phyloP scores from a whole-genome alignment of 768 basidiomycete species.

The Leucocoprinus leucothites region DNA sequence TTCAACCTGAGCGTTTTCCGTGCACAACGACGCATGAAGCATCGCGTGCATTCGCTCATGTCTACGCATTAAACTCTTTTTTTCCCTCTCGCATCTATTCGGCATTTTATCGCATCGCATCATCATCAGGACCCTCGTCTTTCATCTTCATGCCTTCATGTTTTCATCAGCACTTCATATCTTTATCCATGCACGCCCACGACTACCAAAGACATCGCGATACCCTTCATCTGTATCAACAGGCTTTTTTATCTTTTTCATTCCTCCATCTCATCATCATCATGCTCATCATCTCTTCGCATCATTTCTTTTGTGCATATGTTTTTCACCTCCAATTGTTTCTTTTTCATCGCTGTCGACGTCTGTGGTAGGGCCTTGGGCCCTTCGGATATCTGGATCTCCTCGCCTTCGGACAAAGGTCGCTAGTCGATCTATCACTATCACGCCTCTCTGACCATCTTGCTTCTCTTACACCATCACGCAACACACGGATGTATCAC shows the following conservation, averaged over 20 bases:
- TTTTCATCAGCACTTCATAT: slow-evolving; percentile 10
- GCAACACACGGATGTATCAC: neutral
- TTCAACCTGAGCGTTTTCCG: slow-evolving; percentile 13
- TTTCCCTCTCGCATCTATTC: neutral
- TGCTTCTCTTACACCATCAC: neutral
- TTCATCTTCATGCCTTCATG: neutral
- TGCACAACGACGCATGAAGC: slow-evolving; percentile 12
- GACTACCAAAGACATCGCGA: slow-evolving; percentile 12
- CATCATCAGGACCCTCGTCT: slow-evolving; percentile 3
- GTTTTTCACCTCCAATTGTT: neutral
- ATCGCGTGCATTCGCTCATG: slow-evolving; percentile 10
- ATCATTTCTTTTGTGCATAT: slow-evolving; percentile 11
- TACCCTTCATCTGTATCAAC: slow-evolving; percentile 11
- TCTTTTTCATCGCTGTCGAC: neutral
- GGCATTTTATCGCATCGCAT: slow-evolving; percentile 4
- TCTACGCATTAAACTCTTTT: slow-evolving; percentile 4
- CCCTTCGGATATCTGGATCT: neutral
- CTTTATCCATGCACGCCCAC: slow-evolving; percentile 11
- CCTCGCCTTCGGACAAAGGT: neutral
- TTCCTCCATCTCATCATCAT: too few species aligned
- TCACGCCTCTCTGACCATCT: neutral
- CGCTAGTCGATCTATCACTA: neutral
- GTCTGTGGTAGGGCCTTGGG: slow-evolving; percentile 10
- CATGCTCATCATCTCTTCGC: slow-evolving; percentile 7
- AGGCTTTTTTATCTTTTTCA: too few species aligned